Conservation (phyloP, 108 stramenopile genomes). For the Cylindrotheca fusiformis region DNA sequence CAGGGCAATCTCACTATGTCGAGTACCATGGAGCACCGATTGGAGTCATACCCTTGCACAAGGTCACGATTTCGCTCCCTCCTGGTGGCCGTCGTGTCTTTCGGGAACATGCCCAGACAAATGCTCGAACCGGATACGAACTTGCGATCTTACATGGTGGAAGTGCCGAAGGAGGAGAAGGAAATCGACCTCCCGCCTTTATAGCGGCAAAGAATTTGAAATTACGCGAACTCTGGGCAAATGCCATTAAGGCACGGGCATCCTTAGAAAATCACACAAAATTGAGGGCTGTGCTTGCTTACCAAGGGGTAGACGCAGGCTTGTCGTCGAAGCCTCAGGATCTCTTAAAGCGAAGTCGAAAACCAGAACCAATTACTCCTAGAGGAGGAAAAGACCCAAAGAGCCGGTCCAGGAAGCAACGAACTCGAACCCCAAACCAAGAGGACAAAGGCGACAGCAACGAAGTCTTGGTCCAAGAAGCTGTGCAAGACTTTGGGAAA, state of each 20-base stretch:
- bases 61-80: constrained; percentile 63
- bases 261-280: constrained; percentile 31
- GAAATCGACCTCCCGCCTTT: constrained; percentile 45
- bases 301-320: constrained; percentile 3
- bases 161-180: constrained; percentile 13
- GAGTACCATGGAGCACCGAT: constrained; percentile 48
- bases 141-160: constrained; percentile 52
- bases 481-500: constrained; percentile 57
- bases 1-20: constrained; percentile 31
- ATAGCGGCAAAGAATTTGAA: constrained; percentile 63
- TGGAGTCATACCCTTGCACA: constrained; percentile 68
- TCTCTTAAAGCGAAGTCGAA: constrained; percentile 14
- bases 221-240: constrained; percentile 64
- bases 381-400: constrained; percentile 12
- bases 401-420: constrained; percentile 22
- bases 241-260: constrained; percentile 55
- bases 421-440: constrained; percentile 3
- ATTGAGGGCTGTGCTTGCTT: constrained; percentile 25
- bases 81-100: constrained; percentile 84
- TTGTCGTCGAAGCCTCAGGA: constrained; percentile 13
- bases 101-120: constrained; percentile 82
- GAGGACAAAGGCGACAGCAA: constrained; percentile 22
- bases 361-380: constrained; percentile 6
- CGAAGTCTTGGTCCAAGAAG: constrained; percentile 21
- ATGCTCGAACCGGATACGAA: constrained; percentile 78